A percentile compares a stretch with the other conserved stretches of the same genome.
Evolutionary conservation across 495 filamentous ascomycete genomes (phyloP).

Genomic region (Aspergillus saccharolyticus): DNA sequence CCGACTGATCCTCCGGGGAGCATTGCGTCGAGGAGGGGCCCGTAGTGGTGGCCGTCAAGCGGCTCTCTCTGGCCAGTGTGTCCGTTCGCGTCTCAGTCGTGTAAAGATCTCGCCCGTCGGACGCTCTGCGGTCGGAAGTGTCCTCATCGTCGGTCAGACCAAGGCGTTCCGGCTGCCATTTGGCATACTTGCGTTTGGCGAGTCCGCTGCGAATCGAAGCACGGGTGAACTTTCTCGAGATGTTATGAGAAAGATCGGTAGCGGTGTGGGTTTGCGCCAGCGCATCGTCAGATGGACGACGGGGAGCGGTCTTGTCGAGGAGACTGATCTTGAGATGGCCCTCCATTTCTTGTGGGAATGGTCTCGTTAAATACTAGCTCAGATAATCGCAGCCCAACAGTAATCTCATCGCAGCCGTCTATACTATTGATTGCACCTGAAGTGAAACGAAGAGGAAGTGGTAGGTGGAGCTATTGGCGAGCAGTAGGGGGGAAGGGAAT

Average conservation of each 20-base stretch:
- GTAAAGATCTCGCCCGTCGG: slow-evolving; percentile 6
- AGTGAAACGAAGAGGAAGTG: not conserved
- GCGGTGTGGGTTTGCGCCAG: not conserved
- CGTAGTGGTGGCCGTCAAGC: not conserved
- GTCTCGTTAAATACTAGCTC: not conserved
- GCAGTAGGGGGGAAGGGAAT: not conserved
- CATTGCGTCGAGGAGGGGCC: not conserved
- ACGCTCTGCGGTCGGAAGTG: slow-evolving; percentile 4
- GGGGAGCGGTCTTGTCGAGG: slow-evolving; percentile 39
- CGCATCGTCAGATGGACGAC: slow-evolving; percentile 17
- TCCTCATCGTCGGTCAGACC: slow-evolving; percentile 25
- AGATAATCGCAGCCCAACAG: not conserved
- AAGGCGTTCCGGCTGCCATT: slow-evolving; percentile 53
- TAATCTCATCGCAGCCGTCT: not conserved
- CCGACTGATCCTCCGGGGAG: slow-evolving; percentile 3
- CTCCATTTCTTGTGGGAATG: slow-evolving; percentile 21
- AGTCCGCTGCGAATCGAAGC: slow-evolving; percentile 44
- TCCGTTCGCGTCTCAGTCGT: slow-evolving; percentile 20
- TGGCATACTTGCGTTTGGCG: slow-evolving; percentile 54
- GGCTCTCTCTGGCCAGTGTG: slow-evolving; percentile 7
- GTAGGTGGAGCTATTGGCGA: not conserved
- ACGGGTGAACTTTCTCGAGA: slow-evolving; percentile 30
- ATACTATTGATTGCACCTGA: not conserved
- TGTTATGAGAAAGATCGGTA: slow-evolving; percentile 17
- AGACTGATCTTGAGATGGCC: slow-evolving; percentile 25